phyloP scores from a whole-genome alignment of 2,329 filamentous ascomycete genomes.

The Paecilomyces fulvus region DNA sequence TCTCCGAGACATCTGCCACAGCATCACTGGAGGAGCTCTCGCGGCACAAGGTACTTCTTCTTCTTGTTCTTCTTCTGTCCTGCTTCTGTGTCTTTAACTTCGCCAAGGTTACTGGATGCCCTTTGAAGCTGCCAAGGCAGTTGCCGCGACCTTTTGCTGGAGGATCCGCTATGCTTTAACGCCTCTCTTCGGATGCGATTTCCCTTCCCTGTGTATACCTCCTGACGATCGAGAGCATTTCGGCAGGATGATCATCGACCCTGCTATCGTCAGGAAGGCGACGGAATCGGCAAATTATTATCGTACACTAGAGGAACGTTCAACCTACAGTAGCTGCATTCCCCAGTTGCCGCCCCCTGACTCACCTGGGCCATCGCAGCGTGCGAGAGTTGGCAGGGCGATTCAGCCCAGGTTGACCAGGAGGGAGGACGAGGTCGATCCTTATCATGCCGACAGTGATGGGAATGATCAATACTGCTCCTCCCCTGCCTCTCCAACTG shows the following conservation, averaged over 20 bases:
- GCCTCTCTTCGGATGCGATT: conserved; percentile 79
- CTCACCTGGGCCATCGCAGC: neutral
- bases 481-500: conserved; percentile 27
- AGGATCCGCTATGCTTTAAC: conserved; percentile 76
- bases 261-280: conserved; percentile 46
- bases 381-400: conserved; percentile 10
- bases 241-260: conserved; percentile 58
- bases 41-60: conserved; percentile 70
- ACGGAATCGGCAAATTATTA: conserved; percentile 29
- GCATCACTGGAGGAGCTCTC: conserved; percentile 87
- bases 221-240: conserved; percentile 54
- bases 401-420: conserved; percentile 11
- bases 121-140: conserved; percentile 71
- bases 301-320: conserved; percentile 20
- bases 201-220: conserved; percentile 62
- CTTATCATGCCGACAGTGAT: conserved; percentile 11
- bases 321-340: neutral
- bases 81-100: neutral
- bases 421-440: neutral
- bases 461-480: conserved; percentile 23
- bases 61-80: neutral
- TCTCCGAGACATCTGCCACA: conserved; percentile 81
- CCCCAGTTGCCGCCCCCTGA: conserved; percentile 5
- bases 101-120: conserved; percentile 89
- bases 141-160: conserved; percentile 85